phyloP scores from a whole-genome alignment of 2,329 filamentous ascomycete genomes.

The Catunica adiposa region DNA sequence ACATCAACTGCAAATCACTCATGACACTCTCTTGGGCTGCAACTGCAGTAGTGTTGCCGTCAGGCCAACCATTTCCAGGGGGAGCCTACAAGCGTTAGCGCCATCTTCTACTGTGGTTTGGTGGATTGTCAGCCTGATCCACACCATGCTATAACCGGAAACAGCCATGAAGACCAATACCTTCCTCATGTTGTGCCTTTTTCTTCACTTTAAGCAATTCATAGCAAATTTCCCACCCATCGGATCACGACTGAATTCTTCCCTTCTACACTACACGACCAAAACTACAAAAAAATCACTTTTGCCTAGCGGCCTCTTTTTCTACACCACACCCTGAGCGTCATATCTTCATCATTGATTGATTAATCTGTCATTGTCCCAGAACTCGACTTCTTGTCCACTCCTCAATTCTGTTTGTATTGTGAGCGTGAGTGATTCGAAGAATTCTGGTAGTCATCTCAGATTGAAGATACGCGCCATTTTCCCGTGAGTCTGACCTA shows the following conservation, averaged over 20 bases:
- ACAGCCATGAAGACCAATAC: no score
- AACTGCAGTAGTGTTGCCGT: no score
- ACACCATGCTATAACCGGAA: no score
- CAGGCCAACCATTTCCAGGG: no score
- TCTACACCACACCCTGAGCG: background rate
- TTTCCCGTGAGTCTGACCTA: conserved; percentile 3
- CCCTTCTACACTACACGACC: background rate
- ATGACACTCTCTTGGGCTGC: no score
- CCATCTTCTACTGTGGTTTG: no score
- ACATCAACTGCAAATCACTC: no score
- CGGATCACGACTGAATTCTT: conserved; percentile 6
- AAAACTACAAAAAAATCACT: no score
- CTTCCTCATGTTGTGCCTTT: background rate
- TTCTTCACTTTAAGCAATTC: background rate
- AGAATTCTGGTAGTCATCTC: conserved; percentile 13
- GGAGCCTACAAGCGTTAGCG: no score
- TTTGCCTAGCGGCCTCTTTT: conserved; percentile 4
- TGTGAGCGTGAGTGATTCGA: conserved; percentile 13
- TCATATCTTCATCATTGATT: background rate
- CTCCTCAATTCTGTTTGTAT: conserved; percentile 1
- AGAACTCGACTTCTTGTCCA: conserved; percentile 8
- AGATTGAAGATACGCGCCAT: conserved; percentile 11
- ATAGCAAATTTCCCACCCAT: background rate
- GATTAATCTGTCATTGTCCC: conserved; percentile 12
- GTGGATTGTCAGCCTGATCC: no score